Evolutionary conservation across 2,329 filamentous ascomycete species (phyloP).

Genomic region (Ceratocystis variospora): DNA sequence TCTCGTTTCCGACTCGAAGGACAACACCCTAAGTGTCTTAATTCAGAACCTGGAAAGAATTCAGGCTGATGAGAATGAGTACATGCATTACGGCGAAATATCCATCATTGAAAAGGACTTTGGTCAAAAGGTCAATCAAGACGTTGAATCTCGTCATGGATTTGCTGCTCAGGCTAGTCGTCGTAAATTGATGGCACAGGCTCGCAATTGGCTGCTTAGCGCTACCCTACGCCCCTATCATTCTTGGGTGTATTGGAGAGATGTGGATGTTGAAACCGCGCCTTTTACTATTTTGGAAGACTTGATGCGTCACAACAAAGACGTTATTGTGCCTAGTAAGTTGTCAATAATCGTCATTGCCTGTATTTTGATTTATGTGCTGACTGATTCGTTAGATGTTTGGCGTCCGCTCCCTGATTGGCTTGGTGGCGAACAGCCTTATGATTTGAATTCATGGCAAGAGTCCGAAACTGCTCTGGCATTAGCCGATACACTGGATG

Average conservation of each 20-base stretch:
- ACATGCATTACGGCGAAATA: constrained; percentile 83
- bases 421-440: constrained; percentile 96
- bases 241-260: constrained; percentile 98
- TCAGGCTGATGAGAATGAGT: constrained; percentile 65
- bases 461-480: constrained; percentile 94
- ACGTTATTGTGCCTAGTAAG: constrained; percentile 95
- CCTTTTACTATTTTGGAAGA: constrained; percentile 95
- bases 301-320: constrained; percentile 96
- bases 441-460: constrained; percentile 98
- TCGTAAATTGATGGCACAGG: constrained; percentile 95
- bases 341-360: constrained; percentile 22
- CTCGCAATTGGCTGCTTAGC: constrained; percentile 90
- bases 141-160: constrained; percentile 92
- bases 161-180: constrained; percentile 90
- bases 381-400: constrained; percentile 50
- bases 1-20: constrained; percentile 92
- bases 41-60: constrained; percentile 61
- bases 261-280: constrained; percentile 95
- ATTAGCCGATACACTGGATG: constrained; percentile 85
- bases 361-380: background rate
- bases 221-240: constrained; percentile 87
- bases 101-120: constrained; percentile 98
- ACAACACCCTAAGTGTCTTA: constrained; percentile 67
- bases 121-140: constrained; percentile 92
- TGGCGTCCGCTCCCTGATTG: constrained; percentile 98